Percentiles rank a stretch among this genome's conserved stretches.
These are phyloP conservation scores for Penicillium expansum DNA, from an alignment of 2,329 filamentous ascomycete species.

Conservation along the genomic window DNA sequence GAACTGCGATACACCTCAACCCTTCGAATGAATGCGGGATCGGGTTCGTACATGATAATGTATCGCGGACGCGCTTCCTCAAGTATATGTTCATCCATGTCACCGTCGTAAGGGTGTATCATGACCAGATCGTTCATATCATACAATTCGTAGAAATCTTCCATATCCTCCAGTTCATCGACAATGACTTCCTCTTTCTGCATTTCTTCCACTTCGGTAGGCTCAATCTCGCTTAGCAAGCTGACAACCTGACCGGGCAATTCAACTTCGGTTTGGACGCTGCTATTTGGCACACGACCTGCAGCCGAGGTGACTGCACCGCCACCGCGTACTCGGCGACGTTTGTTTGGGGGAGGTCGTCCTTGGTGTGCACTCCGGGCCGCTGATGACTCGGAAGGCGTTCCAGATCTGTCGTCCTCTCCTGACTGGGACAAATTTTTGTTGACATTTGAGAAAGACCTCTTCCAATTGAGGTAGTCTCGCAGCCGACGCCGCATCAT, in stretches of 20 bases:
- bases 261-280: conserved; percentile 71
- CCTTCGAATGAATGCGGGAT: conserved; percentile 87
- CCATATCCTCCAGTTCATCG: conserved; percentile 86
- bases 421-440: conserved; percentile 38
- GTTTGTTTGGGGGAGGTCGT: conserved; percentile 76
- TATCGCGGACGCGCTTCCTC: conserved; percentile 92
- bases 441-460: conserved; percentile 81
- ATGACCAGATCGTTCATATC: conserved; percentile 87
- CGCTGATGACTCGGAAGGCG: conserved; percentile 21
- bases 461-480: conserved; percentile 87
- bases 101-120: conserved; percentile 89
- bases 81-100: conserved; percentile 93
- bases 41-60: conserved; percentile 98
- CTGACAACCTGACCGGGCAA: conserved; percentile 77
- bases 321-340: conserved; percentile 78
- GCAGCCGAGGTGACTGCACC: conserved; percentile 58
- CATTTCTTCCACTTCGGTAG: conserved; percentile 71
- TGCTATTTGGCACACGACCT: conserved; percentile 68
- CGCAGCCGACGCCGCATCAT: conserved; percentile 89
- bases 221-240: conserved; percentile 76
- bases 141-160: conserved; percentile 86
- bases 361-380: conserved; percentile 48
- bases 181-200: conserved; percentile 67
- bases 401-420: conserved; percentile 23
- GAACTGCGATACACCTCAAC: conserved; percentile 96